Percentiles rank a stretch among this genome's conserved stretches.
Evolutionary conservation across 2,329 filamentous ascomycete genomes (phyloP).

Genomic region (Helminthosporium solani): DNA sequence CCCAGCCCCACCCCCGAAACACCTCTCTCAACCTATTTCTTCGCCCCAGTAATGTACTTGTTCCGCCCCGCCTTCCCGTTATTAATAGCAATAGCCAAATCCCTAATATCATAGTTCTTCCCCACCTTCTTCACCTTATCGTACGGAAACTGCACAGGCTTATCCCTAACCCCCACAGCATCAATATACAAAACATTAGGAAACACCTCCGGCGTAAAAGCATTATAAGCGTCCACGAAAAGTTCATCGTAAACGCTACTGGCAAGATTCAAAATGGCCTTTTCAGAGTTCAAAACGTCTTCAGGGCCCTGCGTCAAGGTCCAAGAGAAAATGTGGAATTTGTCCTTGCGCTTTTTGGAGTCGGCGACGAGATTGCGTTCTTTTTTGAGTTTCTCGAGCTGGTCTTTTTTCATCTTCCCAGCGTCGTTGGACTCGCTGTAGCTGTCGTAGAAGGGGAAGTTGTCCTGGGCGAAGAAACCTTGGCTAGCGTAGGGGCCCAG

Average conservation of each 20-base stretch:
- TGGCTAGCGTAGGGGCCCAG: slow-evolving; percentile 33
- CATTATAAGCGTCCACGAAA: slow-evolving; percentile 35
- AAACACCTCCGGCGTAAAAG: slow-evolving; percentile 35
- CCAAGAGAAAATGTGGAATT: slow-evolving; percentile 41
- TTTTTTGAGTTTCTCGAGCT: slow-evolving; percentile 39
- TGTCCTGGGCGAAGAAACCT: slow-evolving; percentile 37
- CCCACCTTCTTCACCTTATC: slow-evolving; percentile 25
- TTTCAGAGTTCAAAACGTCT: slow-evolving; percentile 35
- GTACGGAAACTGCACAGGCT: slow-evolving; percentile 33
- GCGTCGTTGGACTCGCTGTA: slow-evolving; percentile 40
- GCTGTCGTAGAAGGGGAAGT: slow-evolving; percentile 40
- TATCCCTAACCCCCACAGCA: slow-evolving; percentile 34
- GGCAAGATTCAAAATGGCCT: slow-evolving; percentile 38
- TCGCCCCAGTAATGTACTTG: slow-evolving; percentile 21
- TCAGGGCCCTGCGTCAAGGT: slow-evolving; percentile 38
- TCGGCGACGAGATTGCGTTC: slow-evolving; percentile 32
- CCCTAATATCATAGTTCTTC: slow-evolving; percentile 31
- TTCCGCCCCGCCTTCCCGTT: slow-evolving; percentile 37
- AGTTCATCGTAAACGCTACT: slow-evolving; percentile 32
- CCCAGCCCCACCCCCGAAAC: not conserved
- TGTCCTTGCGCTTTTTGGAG: slow-evolving; percentile 24
- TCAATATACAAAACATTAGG: slow-evolving; percentile 42
- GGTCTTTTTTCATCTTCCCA: slow-evolving; percentile 37
- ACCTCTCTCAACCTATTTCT: slow-evolving; percentile 2
- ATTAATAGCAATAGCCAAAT: slow-evolving; percentile 41